phyloP scores from a whole-genome alignment of 2,329 filamentous ascomycete genomes.

The Botryotinia calthae region DNA sequence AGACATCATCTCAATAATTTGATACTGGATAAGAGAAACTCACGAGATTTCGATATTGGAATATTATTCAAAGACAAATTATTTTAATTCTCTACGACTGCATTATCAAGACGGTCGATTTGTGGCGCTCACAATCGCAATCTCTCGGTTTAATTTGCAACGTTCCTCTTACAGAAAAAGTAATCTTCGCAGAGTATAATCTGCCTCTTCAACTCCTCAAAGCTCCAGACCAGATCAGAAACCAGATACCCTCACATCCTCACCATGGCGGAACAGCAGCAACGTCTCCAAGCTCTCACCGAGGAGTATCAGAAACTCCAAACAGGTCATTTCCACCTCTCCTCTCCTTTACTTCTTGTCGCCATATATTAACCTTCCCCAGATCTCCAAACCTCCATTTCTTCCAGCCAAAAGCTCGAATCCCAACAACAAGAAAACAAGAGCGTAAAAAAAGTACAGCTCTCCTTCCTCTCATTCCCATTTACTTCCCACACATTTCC shows the following conservation, averaged over 20 bases:
- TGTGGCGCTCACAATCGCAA: neutral
- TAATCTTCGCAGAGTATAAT: neutral
- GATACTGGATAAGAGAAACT: conserved; percentile 20
- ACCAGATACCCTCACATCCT: neutral
- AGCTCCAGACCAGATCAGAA: neutral
- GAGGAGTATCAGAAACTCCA: conserved; percentile 88
- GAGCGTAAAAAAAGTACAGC: conserved; percentile 72
- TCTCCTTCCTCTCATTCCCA: neutral
- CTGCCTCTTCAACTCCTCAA: neutral
- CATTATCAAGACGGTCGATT: neutral
- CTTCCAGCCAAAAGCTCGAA: conserved; percentile 85
- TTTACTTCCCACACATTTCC: neutral
- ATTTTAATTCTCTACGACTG: neutral
- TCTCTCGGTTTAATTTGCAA: neutral
- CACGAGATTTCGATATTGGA: neutral
- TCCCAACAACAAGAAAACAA: conserved; percentile 92
- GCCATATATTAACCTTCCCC: neutral
- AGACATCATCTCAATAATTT: conserved; percentile 26
- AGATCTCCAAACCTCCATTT: conserved; percentile 78
- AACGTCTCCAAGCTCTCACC: conserved; percentile 74
- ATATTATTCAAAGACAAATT: neutral
- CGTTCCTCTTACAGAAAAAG: neutral
- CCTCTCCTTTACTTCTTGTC: neutral
- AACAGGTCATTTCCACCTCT: conserved; percentile 55
- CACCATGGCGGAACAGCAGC: conserved; percentile 71